Base-by-base conservation (phyloP, 345 rosid genomes). In the Cardamine occulta region DNA sequence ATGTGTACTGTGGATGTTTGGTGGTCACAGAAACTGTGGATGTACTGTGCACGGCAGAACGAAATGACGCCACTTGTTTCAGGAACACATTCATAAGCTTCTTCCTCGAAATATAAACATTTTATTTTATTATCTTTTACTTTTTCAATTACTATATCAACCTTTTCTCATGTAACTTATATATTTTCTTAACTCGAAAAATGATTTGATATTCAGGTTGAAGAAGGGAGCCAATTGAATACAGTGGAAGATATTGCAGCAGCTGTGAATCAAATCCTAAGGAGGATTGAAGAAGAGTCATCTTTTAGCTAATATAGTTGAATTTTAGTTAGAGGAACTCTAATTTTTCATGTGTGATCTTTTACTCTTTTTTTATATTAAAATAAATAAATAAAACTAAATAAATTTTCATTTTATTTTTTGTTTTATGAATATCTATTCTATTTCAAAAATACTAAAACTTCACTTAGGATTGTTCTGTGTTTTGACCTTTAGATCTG, bases 171-270 rank as follows among this genome's bases (percentile, higher is more conserved):
- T 32, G 56, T 42, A 44, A 66, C 35, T 66, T 39, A 21, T 44
- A 45, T 37, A 11, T 26, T 19, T 29, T 39, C 1, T 34, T 58
- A 52, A 59, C 40, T 23, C 13, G 2, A 59, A 56, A 19, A 13
- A 7, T 66, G 31, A 19, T 7, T 68, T 70, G 44, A 14, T 45
- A 45, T 52, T 54, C 84, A 93, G 98, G 85, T 85, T 42, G 98
- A 91, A 66, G 98, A 93, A 82, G 97, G 93, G 24, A 79, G 93
- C 82, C 92, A 85, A 28, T 65, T 91, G 64, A 89, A 79, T 39
- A 88, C 96, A 24, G 92, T 90, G 74, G 98, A 93, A 58, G 98
- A 89, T 70, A 86, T 93, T 65, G 97, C 97, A 48, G 87, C 89
- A 4, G 96, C 89, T 35, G 84, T 89, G 48, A 86, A 93, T 76